Conservation (phyloP, 192 early-diverging fungal genomes). For the Thoreauomyces humboldtii region DNA sequence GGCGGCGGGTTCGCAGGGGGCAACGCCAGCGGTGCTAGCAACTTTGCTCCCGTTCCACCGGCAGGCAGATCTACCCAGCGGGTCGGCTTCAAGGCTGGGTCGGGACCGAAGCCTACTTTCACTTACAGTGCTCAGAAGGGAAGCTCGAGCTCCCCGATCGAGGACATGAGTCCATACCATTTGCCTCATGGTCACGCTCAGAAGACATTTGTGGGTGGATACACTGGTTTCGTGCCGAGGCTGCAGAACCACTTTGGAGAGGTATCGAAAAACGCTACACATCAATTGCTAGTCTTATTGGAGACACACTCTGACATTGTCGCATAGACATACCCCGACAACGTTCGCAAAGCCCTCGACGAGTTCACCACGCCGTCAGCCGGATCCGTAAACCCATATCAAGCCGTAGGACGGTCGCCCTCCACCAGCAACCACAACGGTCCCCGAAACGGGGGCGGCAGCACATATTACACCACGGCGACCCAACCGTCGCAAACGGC, state of each 20-base stretch:
- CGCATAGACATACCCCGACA: conserved; percentile 48
- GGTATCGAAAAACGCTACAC: conserved; percentile 31
- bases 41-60: conserved; percentile 18
- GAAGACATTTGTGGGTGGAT: conserved; percentile 57
- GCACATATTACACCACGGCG: neutral
- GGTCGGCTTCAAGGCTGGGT: neutral
- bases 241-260: conserved; percentile 62
- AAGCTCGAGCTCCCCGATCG: conserved; percentile 31
- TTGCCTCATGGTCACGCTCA: conserved; percentile 48
- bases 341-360: conserved; percentile 52
- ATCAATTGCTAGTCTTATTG: conserved; percentile 7
- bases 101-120: conserved; percentile 31
- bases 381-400: conserved; percentile 31
- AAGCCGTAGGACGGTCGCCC: conserved; percentile 5
- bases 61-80: neutral
- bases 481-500: neutral
- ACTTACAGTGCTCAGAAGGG: conserved; percentile 27
- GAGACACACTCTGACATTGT: neutral
- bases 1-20: conserved; percentile 21
- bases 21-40: conserved; percentile 14
- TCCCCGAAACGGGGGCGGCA: too few relatives aligned
- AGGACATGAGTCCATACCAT: conserved; percentile 53
- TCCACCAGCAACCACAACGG: neutral
- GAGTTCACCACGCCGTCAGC: conserved; percentile 41
- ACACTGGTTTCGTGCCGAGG: conserved; percentile 58